Evolutionary conservation across 179 eudicot genomes (phyloP).

Genomic region (Silene vulgaris): DNA sequence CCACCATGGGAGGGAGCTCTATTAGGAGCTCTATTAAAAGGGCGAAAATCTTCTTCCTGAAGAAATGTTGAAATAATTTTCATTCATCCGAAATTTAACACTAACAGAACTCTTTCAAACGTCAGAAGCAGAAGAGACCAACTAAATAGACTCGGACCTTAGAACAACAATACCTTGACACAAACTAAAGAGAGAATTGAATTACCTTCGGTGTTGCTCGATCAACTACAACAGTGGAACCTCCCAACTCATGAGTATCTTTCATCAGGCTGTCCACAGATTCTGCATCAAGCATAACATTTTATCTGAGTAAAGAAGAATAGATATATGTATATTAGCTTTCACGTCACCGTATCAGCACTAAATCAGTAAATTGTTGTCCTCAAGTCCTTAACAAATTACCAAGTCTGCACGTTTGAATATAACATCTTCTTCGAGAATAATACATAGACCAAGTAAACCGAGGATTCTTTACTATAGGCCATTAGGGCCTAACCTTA

Average conservation of each 20-base stretch:
- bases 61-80: not conserved
- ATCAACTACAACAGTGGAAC: slow-evolving; percentile 90
- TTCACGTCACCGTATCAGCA: not conserved
- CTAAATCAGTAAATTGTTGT: not conserved
- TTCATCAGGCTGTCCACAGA: slow-evolving; percentile 88
- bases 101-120: not conserved
- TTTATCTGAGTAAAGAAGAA: not conserved
- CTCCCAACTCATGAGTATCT: slow-evolving; percentile 93
- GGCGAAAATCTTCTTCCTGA: slow-evolving; percentile 87
- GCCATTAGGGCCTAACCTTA: no score
- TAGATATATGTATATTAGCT: not conserved
- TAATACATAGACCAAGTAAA: not conserved
- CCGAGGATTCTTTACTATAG: no score
- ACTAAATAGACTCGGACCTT: not conserved
- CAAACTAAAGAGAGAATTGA: not conserved
- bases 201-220: slow-evolving; percentile 95
- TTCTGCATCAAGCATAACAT: slow-evolving; percentile 43
- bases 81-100: not conserved
- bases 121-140: not conserved
- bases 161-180: not conserved
- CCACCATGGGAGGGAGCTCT: slow-evolving; percentile 40
- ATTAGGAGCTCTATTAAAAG: slow-evolving; percentile 37
- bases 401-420: not conserved
- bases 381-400: not conserved
- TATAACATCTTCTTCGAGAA: not conserved